Conservation (phyloP, 2,329 filamentous ascomycete genomes). For the Gnomoniopsis smithogilvyi region DNA sequence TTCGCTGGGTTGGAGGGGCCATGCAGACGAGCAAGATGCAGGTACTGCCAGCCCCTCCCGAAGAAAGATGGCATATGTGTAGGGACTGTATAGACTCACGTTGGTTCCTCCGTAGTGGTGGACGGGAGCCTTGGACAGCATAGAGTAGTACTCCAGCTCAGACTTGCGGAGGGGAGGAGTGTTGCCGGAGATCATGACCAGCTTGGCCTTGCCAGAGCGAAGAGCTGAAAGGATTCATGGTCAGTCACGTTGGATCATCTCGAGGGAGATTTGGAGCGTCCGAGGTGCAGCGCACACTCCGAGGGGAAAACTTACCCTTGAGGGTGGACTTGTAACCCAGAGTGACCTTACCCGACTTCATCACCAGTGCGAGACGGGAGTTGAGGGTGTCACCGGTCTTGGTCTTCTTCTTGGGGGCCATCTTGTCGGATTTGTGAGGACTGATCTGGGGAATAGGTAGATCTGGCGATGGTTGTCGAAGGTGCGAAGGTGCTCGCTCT, state of each 20-base stretch:
- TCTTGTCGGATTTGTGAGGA: constrained; percentile 48
- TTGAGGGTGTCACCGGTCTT: constrained; percentile 78
- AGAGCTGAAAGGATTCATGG: constrained; percentile 68
- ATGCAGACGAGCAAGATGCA: constrained; percentile 14
- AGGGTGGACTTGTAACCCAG: constrained; percentile 83
- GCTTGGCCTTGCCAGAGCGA: constrained; percentile 95
- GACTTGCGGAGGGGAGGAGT: constrained; percentile 96
- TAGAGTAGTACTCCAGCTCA: constrained; percentile 93
- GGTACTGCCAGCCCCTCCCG: background rate
- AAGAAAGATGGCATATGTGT: constrained; percentile 16
- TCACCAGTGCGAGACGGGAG: constrained; percentile 59
- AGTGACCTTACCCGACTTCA: constrained; percentile 74
- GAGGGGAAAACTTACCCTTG: constrained; percentile 21
- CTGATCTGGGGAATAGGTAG: background rate
- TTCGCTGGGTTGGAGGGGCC: constrained; percentile 68
- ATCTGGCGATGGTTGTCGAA: constrained; percentile 17
- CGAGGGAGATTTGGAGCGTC: background rate
- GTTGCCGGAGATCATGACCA: constrained; percentile 88
- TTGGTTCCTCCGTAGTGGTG: constrained; percentile 99
- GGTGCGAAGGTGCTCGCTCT: background rate
- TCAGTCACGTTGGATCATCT: constrained; percentile 30
- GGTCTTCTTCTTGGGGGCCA: constrained; percentile 70
- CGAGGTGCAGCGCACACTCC: background rate
- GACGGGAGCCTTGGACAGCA: constrained; percentile 90
- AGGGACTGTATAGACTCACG: constrained; percentile 63